Conservation (phyloP, 2,329 filamentous ascomycete species). For the Paraconiothyrium sp. region DNA sequence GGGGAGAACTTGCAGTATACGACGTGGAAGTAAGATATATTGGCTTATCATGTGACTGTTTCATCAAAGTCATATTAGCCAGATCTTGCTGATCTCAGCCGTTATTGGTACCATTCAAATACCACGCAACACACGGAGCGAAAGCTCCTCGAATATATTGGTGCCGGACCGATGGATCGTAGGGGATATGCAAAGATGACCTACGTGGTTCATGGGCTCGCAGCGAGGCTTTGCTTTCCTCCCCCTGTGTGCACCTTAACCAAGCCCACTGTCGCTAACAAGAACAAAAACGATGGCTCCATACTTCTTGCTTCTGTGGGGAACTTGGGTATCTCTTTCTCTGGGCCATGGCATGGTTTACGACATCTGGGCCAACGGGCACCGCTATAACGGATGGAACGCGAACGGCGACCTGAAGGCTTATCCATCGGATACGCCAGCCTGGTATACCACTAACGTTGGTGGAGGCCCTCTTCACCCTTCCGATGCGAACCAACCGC, state of each 20-base stretch:
- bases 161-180: neutral
- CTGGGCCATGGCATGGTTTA: slow-evolving; percentile 9
- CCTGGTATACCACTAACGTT: slow-evolving; percentile 12
- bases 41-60: neutral
- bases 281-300: neutral
- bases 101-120: slow-evolving; percentile 3
- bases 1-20: neutral
- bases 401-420: slow-evolving; percentile 17
- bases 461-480: slow-evolving; percentile 13
- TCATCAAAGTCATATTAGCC: slow-evolving; percentile 13
- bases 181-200: neutral
- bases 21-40: neutral
- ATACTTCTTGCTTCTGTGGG: slow-evolving; percentile 1
- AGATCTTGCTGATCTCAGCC: slow-evolving; percentile 4
- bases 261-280: neutral
- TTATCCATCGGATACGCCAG: slow-evolving; percentile 15
- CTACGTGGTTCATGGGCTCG: neutral
- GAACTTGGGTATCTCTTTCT: neutral
- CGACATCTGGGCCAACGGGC: slow-evolving; percentile 18
- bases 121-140: neutral
- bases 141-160: neutral
- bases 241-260: neutral
- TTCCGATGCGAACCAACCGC: slow-evolving; percentile 19
- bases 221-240: neutral
- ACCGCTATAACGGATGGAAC: slow-evolving; percentile 24